Evolutionary conservation across 129 eudicot species (phyloP).

Genomic region (Centella asiatica): DNA sequence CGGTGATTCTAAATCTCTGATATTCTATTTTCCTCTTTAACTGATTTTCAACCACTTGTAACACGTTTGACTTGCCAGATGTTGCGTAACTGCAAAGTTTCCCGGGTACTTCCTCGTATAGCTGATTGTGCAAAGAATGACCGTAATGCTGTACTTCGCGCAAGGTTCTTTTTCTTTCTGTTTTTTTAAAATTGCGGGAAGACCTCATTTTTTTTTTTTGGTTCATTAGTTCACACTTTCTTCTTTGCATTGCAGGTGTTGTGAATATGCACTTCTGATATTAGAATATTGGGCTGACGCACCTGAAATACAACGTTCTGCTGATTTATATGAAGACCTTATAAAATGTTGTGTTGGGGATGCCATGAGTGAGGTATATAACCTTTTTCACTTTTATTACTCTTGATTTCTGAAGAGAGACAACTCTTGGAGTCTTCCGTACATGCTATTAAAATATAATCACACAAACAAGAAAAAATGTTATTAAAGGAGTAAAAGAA

Average conservation of each 20-base stretch:
- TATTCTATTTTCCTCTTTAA: not conserved
- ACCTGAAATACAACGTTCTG: constrained; percentile 93
- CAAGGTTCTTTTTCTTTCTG: constrained; percentile 42
- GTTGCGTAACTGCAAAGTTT: constrained; percentile 96
- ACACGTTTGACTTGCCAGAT: constrained; percentile 38
- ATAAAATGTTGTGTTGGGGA: constrained; percentile 88
- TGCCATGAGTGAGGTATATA: constrained; percentile 90
- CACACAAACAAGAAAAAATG: too few relatives aligned
- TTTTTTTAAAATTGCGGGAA: too few relatives aligned
- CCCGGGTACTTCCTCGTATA: constrained; percentile 82
- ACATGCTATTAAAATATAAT: too few relatives aligned
- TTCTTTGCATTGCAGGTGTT: constrained; percentile 46
- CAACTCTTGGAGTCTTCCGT: not conserved
- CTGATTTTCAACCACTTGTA: constrained; percentile 8
- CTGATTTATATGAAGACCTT: constrained; percentile 92
- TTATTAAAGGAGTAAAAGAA: too few relatives aligned
- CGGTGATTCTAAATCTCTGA: constrained; percentile 33
- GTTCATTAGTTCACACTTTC: not conserved
- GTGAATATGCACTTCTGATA: constrained; percentile 88
- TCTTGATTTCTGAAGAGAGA: not conserved
- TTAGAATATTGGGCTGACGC: constrained; percentile 97
- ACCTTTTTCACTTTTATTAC: not conserved
- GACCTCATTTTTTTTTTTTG: not conserved
- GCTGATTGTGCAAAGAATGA: constrained; percentile 92
- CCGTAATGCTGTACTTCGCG: constrained; percentile 83